Conservation (phyloP, 805 yeast species). For the Suhomyces sp. region DNA sequence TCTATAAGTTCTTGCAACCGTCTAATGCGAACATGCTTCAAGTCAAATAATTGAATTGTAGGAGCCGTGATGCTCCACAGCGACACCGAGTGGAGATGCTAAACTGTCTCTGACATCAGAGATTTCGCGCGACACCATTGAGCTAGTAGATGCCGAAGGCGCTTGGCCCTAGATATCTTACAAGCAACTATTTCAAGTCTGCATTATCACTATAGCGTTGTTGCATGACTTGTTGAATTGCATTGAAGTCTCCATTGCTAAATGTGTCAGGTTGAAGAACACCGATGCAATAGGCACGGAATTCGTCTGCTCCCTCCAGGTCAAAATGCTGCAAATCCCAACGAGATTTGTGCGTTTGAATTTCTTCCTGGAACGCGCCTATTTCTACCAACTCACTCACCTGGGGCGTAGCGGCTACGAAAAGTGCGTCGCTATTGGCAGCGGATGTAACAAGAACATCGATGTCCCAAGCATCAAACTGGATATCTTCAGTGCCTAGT, state of each 20-base stretch:
- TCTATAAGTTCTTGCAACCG: neutral
- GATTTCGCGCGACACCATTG: neutral
- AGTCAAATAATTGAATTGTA: neutral
- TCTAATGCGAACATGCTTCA: neutral
- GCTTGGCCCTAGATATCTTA: neutral
- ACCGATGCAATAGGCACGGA: neutral
- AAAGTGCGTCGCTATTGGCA: neutral
- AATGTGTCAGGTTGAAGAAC: neutral
- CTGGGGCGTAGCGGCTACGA: neutral
- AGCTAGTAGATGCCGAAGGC: neutral
- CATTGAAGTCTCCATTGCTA: neutral
- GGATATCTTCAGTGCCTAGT: conserved; percentile 12
- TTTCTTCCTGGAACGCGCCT: neutral
- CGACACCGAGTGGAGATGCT: neutral
- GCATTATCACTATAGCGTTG: neutral
- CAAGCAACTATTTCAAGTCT: neutral
- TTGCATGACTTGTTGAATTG: neutral
- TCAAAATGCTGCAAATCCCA: neutral
- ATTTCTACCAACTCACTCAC: neutral
- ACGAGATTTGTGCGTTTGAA: neutral
- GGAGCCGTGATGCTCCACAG: neutral
- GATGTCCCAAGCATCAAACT: conserved; percentile 14
- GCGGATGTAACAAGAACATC: conserved; percentile 9
- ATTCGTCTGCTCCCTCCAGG: neutral
- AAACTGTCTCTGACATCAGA: neutral